Evolutionary conservation across 2,329 filamentous ascomycete genomes (phyloP), one percentile per base, ranked within the genome.

Genomic region (Chrysoporthe deuterocubensis): DNA sequence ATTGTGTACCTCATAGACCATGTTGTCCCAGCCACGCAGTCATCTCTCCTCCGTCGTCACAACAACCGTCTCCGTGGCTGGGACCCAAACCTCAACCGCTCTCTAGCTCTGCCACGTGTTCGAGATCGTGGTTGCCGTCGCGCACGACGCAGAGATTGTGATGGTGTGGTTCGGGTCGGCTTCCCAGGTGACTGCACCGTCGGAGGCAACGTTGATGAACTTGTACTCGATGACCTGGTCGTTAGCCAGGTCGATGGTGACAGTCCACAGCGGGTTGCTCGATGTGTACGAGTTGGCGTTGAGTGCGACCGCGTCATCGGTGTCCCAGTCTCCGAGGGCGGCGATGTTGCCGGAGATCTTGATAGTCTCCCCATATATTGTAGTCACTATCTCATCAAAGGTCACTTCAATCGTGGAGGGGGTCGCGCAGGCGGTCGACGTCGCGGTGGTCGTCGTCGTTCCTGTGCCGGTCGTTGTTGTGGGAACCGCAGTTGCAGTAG

Each of bases 151-250:
- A 0, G 77, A 69, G 8, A 81, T 77, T 3, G 77, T 80, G 69
- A 80, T 79, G 21, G 74, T 74, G 57, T 81, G 82, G 74, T 87
- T 84, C 0, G 84, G 82, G 62, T 90, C 90, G 61, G 79, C 81
- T 79, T 93, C 90, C 90, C 90, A 93, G 2, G 78, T 81, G 9
- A 90, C 78, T 0, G 78, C 79, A 0, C 88, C 86, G 72, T 85
- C 83, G 0, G 77, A 73, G 67, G 82, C 81, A 54, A 90, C 83
- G 62, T 86, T 85, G 72, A 93, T 85, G 74, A 87, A 93, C 80
- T 93, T 92, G 77, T 92, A 93, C 79, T 88, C 74, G 56, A 93
- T 80, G 2, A 76, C 78, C 60, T 81, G 81, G 2, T 89, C 90
- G 0, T 87, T 81, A 0, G 81, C 77, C 18, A 93, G 76, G 1